Evolutionary conservation across 768 basidiomycete species (phyloP).

Genomic region (Naganishia randhawae): DNA sequence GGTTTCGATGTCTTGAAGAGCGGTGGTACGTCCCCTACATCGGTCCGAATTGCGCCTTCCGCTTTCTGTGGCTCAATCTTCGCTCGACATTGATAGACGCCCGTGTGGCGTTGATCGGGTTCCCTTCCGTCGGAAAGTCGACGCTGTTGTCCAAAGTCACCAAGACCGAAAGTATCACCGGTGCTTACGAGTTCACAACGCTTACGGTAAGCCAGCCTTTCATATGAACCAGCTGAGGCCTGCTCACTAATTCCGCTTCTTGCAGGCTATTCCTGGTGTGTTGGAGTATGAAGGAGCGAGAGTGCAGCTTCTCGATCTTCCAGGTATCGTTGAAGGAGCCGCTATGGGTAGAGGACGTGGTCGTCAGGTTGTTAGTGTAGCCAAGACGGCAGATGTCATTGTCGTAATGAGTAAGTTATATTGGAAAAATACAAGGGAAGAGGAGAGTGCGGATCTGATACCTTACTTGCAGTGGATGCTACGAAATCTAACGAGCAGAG

Average conservation of each 20-base stretch:
- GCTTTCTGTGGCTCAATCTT: not conserved
- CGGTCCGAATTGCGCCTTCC: not conserved
- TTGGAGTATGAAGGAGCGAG: constrained; percentile 90
- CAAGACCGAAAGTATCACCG: constrained; percentile 79
- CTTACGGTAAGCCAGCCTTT: constrained; percentile 60
- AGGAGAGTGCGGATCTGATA: not conserved
- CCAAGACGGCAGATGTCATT: constrained; percentile 89
- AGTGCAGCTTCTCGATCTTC: constrained; percentile 90
- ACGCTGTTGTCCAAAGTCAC: constrained; percentile 89
- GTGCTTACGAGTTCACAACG: constrained; percentile 94
- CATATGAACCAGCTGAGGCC: no score
- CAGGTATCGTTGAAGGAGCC: constrained; percentile 72
- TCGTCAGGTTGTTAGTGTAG: constrained; percentile 88
- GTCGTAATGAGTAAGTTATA: constrained; percentile 53
- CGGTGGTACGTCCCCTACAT: constrained; percentile 54
- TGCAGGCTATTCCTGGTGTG: constrained; percentile 87
- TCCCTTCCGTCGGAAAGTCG: constrained; percentile 93
- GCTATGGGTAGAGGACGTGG: constrained; percentile 75
- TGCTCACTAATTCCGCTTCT: not conserved
- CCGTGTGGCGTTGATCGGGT: constrained; percentile 85
- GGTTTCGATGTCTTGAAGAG: constrained; percentile 85
- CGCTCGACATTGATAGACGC: constrained; percentile 58
- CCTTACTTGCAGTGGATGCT: constrained; percentile 43
- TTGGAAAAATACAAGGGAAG: not conserved
- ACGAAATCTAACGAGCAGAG: constrained; percentile 71